Evolutionary conservation across 164 flowering plant species (phyloP).

Genomic region (Kingdonia uniflora): DNA sequence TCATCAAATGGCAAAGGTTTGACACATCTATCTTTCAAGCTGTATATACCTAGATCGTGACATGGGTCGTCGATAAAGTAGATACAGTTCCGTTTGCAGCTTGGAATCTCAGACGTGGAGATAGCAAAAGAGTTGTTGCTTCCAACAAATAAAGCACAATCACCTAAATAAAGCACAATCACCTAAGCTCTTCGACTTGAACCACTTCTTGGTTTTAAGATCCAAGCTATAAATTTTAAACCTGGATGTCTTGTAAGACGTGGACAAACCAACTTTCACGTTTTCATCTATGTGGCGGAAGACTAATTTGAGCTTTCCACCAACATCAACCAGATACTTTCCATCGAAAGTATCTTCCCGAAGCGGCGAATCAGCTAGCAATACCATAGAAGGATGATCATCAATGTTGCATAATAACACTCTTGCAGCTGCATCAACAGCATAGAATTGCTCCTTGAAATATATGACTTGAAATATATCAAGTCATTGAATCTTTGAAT

Average conservation of each 20-base stretch:
- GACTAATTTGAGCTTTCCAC: too few relatives aligned
- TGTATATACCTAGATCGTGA: neutral
- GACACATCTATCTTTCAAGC: neutral
- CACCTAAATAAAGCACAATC: neutral
- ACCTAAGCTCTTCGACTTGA: neutral
- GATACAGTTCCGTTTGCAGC: neutral
- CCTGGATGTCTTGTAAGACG: neutral
- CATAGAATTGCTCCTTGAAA: neutral
- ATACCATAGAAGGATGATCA: neutral
- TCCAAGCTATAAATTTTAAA: neutral
- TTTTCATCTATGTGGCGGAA: neutral
- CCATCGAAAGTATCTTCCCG: neutral
- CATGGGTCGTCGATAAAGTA: neutral
- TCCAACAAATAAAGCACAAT: too few relatives aligned
- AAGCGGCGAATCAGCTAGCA: neutral
- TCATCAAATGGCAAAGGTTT: neutral
- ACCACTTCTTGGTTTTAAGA: neutral
- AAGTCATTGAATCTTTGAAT: too few relatives aligned
- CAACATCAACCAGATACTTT: neutral
- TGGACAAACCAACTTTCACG: neutral
- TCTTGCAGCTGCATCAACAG: neutral
- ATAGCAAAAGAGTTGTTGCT: neutral
- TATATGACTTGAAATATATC: too few relatives aligned
- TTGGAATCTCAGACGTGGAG: neutral
- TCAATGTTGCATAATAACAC: neutral